Conservation (phyloP, 176 grass and related monocot species). For the Rhynchospora pubera region DNA sequence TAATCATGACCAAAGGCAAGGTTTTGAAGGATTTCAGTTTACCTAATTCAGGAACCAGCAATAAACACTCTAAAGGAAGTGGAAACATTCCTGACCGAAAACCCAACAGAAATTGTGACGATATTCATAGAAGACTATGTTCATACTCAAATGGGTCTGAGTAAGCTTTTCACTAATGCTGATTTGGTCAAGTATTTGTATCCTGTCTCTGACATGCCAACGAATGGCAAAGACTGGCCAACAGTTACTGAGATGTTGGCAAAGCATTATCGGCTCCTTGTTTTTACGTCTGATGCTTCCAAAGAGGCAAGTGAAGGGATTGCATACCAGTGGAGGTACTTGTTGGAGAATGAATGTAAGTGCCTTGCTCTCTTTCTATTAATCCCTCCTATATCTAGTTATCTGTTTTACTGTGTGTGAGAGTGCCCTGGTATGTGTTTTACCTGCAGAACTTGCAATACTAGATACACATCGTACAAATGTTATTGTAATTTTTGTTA, state of each 20-base stretch:
- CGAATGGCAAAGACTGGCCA: constrained; percentile 75
- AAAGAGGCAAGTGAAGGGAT: constrained; percentile 91
- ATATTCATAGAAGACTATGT: constrained; percentile 98
- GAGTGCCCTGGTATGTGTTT: background rate
- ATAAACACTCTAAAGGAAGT: constrained; percentile 88
- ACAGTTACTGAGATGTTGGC: constrained; percentile 72
- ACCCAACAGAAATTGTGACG: constrained; percentile 83
- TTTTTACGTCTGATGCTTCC: constrained; percentile 83
- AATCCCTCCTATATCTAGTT: background rate
- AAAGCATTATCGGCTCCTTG: constrained; percentile 69
- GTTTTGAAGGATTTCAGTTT: constrained; percentile 26
- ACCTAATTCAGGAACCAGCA: constrained; percentile 69
- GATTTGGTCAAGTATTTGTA: constrained; percentile 83
- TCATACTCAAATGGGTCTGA: constrained; percentile 61
- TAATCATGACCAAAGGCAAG: background rate
- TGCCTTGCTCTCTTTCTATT: background rate
- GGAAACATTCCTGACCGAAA: constrained; percentile 74
- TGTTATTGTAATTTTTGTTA: background rate
- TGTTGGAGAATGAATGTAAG: constrained; percentile 96
- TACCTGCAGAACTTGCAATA: background rate
- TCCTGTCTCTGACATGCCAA: constrained; percentile 80
- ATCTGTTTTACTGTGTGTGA: background rate
- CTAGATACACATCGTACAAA: background rate
- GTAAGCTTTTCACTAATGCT: constrained; percentile 66
- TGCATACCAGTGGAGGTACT: constrained; percentile 84